A percentile compares a stretch with the other conserved stretches of the same genome.
These are phyloP conservation scores for Fusarium nelsonii DNA, from an alignment of 2,329 filamentous ascomycete genomes.

Conservation along the genomic window DNA sequence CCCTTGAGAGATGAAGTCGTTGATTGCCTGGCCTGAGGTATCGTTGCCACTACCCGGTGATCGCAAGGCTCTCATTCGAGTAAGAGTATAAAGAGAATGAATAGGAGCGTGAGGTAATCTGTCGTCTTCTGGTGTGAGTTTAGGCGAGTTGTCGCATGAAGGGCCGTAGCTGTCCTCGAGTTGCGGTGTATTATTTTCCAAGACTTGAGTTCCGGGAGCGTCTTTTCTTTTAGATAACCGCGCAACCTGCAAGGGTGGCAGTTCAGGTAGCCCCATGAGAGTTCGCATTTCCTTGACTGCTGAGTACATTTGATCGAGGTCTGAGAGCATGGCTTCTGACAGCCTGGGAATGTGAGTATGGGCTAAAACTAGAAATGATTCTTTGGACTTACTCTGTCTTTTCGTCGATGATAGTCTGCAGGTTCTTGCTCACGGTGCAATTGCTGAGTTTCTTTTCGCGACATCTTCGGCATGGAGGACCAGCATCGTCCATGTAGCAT, in stretches of 20 bases:
- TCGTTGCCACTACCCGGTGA: conserved; percentile 49
- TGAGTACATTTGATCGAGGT: conserved; percentile 44
- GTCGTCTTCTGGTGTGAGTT: conserved; percentile 50
- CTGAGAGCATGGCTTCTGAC: conserved; percentile 40
- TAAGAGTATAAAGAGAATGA: conserved; percentile 55
- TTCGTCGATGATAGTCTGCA: conserved; percentile 58
- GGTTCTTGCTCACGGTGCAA: conserved; percentile 57
- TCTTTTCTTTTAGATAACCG: conserved; percentile 32
- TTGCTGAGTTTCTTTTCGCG: conserved; percentile 53
- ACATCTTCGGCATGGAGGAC: conserved; percentile 56
- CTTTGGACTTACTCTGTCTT: conserved; percentile 51
- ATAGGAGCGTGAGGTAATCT: conserved; percentile 55
- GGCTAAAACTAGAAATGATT: rapidly evolving
- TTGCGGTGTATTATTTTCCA: neutral
- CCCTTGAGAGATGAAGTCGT: conserved; percentile 56
- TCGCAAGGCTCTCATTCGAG: conserved; percentile 53
- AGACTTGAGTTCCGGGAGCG: neutral
- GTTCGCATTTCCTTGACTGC: conserved; percentile 44
- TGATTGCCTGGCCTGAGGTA: conserved; percentile 35
- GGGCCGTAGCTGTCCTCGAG: conserved; percentile 39
- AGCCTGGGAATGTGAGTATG: neutral
- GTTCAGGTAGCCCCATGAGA: conserved; percentile 42
- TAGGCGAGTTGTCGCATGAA: conserved; percentile 48
- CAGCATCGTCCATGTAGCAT: conserved; percentile 57
- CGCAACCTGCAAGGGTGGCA: conserved; percentile 37